These are phyloP conservation scores for Alternaria sp. DNA, from an alignment of 2,329 filamentous ascomycete genomes.

Conservation along the genomic window DNA sequence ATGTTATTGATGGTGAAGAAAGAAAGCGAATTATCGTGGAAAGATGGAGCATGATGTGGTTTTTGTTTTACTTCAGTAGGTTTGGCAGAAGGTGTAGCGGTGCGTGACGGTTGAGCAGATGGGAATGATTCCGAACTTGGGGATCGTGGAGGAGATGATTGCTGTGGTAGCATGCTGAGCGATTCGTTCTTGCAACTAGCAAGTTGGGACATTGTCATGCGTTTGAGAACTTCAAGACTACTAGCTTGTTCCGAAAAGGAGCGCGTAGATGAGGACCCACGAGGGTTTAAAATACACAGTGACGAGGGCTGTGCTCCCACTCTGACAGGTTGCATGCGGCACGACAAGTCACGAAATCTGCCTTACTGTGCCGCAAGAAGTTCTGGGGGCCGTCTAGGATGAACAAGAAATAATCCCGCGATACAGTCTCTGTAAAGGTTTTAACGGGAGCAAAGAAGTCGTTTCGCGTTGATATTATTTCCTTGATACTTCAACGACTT, in stretches of 20 bases:
- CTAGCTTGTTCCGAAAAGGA: background rate
- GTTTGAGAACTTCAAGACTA: background rate
- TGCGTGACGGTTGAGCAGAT: background rate
- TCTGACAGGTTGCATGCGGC: background rate
- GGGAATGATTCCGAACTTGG: background rate
- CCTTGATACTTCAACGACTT: background rate
- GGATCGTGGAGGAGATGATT: background rate
- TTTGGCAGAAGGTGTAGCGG: background rate
- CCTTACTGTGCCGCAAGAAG: background rate
- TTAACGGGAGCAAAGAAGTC: too few relatives aligned
- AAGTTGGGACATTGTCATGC: background rate
- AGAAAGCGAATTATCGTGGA: background rate
- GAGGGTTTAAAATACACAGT: background rate
- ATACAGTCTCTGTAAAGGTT: too few relatives aligned
- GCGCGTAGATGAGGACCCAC: background rate
- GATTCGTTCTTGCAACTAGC: background rate
- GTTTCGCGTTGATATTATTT: background rate
- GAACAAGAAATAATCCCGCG: background rate
- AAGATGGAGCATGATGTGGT: background rate
- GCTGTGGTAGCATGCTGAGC: background rate
- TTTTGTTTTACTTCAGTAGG: background rate
- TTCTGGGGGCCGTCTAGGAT: background rate
- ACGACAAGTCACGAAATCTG: background rate
- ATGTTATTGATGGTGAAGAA: background rate
- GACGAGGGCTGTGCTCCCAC: background rate